Evolutionary conservation across 306 rosid genomes (phyloP).

Genomic region (Malus orientalis): DNA sequence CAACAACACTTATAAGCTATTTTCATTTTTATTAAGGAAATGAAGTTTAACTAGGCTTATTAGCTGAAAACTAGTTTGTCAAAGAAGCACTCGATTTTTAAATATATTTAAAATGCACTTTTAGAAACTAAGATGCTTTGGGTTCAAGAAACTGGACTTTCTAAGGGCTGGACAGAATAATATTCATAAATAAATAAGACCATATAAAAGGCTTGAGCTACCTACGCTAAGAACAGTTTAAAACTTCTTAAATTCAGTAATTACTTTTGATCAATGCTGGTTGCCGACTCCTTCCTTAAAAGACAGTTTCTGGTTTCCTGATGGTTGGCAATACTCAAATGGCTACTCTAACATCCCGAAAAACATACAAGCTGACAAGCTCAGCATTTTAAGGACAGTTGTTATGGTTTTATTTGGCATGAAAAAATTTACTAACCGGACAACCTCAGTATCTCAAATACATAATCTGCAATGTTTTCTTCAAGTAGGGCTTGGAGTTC

Average conservation of each 20-base stretch:
- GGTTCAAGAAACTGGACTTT: not conserved
- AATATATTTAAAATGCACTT: not conserved
- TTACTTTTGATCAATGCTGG: not conserved
- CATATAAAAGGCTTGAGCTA: not conserved
- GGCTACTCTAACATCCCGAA: not conserved
- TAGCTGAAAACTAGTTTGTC: not conserved
- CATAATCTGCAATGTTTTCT: conserved; percentile 88
- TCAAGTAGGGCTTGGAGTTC: conserved; percentile 68
- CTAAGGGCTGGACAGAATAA: not conserved
- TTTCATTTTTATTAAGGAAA: not conserved
- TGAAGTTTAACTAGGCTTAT: not conserved
- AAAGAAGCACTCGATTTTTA: not conserved
- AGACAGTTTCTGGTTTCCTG: not conserved
- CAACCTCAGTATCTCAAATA: conserved; percentile 81
- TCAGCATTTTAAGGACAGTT: no score
- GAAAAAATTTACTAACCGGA: conserved; percentile 55
- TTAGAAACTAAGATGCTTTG: not conserved
- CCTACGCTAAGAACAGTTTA: conserved; percentile 5
- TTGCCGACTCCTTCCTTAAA: not conserved
- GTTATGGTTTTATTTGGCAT: not conserved
- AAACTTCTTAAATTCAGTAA: conserved; percentile 9
- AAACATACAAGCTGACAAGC: not conserved
- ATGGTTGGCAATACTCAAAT: not conserved
- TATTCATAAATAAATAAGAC: conserved; percentile 5
- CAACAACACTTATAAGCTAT: conserved; percentile 24